phyloP scores from a whole-genome alignment of 2,329 filamentous ascomycete genomes.

The Colletotrichum tropicale region DNA sequence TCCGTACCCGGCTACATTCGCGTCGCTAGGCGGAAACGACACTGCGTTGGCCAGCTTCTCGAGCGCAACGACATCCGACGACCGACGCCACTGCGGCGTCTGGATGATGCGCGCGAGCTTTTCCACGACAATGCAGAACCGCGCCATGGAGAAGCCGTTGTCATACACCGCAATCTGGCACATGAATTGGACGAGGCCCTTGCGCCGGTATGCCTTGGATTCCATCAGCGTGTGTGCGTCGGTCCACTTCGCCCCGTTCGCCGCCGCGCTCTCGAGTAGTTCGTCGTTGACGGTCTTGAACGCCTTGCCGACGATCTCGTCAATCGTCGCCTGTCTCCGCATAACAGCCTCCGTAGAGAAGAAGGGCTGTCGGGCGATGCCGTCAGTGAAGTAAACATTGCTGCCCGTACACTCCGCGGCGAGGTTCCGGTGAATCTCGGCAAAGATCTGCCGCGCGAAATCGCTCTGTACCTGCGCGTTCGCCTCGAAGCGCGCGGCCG shows the following conservation, averaged over 20 bases:
- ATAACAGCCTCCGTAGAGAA: not conserved
- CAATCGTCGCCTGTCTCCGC: not conserved
- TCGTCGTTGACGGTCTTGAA: not conserved
- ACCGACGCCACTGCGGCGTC: not conserved
- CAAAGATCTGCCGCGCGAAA: not conserved
- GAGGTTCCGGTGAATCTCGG: not conserved
- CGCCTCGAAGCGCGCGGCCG: not conserved
- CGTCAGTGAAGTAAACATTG: conserved; percentile 3
- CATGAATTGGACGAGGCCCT: conserved; percentile 2
- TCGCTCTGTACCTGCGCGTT: not conserved
- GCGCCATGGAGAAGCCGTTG: conserved; percentile 1
- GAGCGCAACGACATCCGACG: not conserved
- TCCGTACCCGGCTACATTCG: not conserved
- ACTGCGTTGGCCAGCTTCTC: not conserved
- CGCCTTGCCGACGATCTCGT: not conserved
- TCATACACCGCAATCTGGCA: conserved; percentile 2
- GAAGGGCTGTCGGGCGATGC: conserved; percentile 3
- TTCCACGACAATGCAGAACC: not conserved
- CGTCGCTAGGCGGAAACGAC: not conserved
- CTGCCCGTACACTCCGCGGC: not conserved
- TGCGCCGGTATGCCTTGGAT: not conserved
- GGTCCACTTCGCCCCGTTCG: not conserved
- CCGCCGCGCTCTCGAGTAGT: not conserved
- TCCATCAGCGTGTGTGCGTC: not conserved
- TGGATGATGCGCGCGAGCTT: not conserved